phyloP scores from a whole-genome alignment of 1,284 basidiomycete genomes.

The Sanghuangporus sanghuang region DNA sequence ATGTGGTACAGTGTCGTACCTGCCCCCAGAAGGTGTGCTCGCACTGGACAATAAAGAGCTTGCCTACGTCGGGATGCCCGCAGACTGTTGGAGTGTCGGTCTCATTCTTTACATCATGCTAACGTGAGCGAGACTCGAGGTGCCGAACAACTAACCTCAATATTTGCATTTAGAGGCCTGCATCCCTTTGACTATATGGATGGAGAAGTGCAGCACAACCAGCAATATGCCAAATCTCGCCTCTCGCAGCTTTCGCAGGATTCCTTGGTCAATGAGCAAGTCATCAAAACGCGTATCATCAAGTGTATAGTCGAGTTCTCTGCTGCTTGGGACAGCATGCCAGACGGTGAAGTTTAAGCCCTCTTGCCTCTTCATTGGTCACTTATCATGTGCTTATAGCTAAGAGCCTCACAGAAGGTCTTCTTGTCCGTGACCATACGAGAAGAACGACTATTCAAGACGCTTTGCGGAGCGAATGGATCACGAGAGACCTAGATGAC shows the following conservation, averaged over 20 bases:
- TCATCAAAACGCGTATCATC: slow-evolving; percentile 65
- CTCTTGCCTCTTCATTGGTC: slow-evolving; percentile 9
- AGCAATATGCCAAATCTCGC: slow-evolving; percentile 20
- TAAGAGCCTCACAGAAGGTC: slow-evolving; percentile 44
- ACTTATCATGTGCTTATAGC: slow-evolving; percentile 35
- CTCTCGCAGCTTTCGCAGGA: slow-evolving; percentile 40
- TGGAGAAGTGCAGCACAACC: slow-evolving; percentile 21
- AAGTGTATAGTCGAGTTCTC: slow-evolving; percentile 54
- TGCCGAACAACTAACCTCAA: background rate
- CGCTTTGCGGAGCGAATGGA: slow-evolving; percentile 61
- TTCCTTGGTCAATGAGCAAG: slow-evolving; percentile 47
- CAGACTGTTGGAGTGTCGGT: slow-evolving; percentile 82
- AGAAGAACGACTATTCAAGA: slow-evolving; percentile 54
- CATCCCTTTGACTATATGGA: slow-evolving; percentile 68
- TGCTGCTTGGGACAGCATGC: slow-evolving; percentile 46
- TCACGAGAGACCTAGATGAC: slow-evolving; percentile 50
- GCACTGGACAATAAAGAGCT: slow-evolving; percentile 67
- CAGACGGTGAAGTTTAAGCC: slow-evolving; percentile 43
- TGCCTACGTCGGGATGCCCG: slow-evolving; percentile 72
- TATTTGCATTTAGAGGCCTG: slow-evolving; percentile 43
- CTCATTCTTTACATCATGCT: slow-evolving; percentile 79
- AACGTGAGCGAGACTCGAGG: slow-evolving; percentile 42
- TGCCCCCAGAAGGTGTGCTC: slow-evolving; percentile 79
- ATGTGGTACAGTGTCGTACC: slow-evolving; percentile 77
- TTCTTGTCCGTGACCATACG: slow-evolving; percentile 53